phyloP scores from a whole-genome alignment of 2,329 filamentous ascomycete species.

The Colletotrichum plurivorum region DNA sequence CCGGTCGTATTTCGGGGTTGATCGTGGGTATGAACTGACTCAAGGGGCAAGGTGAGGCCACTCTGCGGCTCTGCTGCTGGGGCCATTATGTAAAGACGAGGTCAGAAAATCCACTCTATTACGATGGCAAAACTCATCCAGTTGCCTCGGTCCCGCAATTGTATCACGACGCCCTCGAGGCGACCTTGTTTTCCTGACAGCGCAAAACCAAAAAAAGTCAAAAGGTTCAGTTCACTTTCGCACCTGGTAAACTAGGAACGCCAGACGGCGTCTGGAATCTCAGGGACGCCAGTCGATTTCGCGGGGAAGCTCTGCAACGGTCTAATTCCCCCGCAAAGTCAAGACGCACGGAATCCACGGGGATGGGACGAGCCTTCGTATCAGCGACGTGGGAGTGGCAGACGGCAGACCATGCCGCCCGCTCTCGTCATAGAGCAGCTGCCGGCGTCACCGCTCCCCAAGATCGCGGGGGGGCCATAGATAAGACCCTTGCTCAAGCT shows the following conservation, averaged over 20 bases:
- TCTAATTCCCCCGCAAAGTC: constrained; percentile 40
- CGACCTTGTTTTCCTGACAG: constrained; percentile 36
- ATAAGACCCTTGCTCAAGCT: constrained; percentile 34
- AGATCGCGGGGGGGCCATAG: constrained; percentile 36
- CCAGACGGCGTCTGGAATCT: constrained; percentile 20
- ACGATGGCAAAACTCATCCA: constrained; percentile 36
- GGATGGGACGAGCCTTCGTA: constrained; percentile 15
- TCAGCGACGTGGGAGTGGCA: constrained; percentile 1
- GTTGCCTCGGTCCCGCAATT: constrained; percentile 35
- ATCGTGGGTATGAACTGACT: constrained; percentile 36
- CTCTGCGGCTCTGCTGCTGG: constrained; percentile 37
- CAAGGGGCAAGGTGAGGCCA: constrained; percentile 37
- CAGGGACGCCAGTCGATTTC: constrained; percentile 35
- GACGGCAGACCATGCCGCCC: not conserved
- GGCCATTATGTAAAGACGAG: constrained; percentile 34
- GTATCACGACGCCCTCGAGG: not conserved
- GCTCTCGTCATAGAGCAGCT: constrained; percentile 1
- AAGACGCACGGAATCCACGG: constrained; percentile 28
- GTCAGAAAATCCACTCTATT: constrained; percentile 40
- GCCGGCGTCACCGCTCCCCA: constrained; percentile 37
- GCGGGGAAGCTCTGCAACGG: constrained; percentile 38
- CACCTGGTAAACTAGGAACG: constrained; percentile 23
- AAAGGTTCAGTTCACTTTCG: not conserved
- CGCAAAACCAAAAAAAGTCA: constrained; percentile 4
- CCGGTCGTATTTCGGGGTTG: constrained; percentile 39